Evolutionary conservation across 371 early-diverging fungal species (phyloP).

Genomic region (Apophysomyces trapeziformis): DNA sequence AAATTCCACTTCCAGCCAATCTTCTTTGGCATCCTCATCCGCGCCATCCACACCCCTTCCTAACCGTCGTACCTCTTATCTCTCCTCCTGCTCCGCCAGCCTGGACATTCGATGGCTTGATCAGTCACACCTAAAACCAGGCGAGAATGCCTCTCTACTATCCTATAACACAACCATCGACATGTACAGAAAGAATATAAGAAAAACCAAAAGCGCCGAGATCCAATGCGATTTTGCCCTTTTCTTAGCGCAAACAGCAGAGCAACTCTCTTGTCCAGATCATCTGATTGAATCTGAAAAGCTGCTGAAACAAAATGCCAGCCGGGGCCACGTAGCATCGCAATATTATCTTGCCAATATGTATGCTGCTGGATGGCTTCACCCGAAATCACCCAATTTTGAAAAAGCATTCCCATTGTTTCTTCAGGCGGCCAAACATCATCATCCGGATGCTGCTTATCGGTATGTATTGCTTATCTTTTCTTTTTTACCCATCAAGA

Average conservation of each 20-base stretch:
- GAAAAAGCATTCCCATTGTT: slow-evolving; percentile 69
- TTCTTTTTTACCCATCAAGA: not conserved
- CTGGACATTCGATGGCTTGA: slow-evolving; percentile 41
- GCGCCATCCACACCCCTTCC: slow-evolving; percentile 4
- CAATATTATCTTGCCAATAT: slow-evolving; percentile 67
- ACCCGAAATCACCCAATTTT: slow-evolving; percentile 50
- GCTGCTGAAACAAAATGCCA: slow-evolving; percentile 54
- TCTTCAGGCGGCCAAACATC: slow-evolving; percentile 68
- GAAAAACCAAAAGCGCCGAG: slow-evolving; percentile 74
- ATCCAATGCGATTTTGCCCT: slow-evolving; percentile 82
- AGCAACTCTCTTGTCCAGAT: slow-evolving; percentile 31
- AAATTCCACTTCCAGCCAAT: slow-evolving; percentile 9
- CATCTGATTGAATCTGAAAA: slow-evolving; percentile 60
- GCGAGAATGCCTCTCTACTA: slow-evolving; percentile 60
- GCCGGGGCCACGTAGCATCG: slow-evolving; percentile 61
- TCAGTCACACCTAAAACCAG: slow-evolving; percentile 65
- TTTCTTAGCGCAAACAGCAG: slow-evolving; percentile 66
- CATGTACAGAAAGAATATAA: slow-evolving; percentile 78
- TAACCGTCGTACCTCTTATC: not conserved
- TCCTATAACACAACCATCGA: slow-evolving; percentile 73
- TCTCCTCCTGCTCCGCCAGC: slow-evolving; percentile 19
- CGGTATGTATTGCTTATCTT: slow-evolving; percentile 29
- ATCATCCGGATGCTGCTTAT: slow-evolving; percentile 68
- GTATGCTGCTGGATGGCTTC: slow-evolving; percentile 60
- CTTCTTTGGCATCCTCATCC: not conserved